These are phyloP conservation scores for Pyricularia grisea DNA, from an alignment of 2,329 filamentous ascomycete species.

Conservation along the genomic window DNA sequence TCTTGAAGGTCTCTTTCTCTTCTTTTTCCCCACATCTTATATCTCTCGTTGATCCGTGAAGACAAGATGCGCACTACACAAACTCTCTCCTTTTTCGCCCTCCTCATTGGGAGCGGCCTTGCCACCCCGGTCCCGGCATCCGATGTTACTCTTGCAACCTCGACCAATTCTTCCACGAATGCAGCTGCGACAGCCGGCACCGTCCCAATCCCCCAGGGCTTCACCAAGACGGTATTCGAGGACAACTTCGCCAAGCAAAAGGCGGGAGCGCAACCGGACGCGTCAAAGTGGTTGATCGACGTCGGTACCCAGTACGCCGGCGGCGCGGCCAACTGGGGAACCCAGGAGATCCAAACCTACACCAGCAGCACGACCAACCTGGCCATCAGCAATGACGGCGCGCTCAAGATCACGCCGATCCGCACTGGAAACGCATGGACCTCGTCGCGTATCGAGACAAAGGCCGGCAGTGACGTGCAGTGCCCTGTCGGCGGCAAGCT, in stretches of 20 bases:
- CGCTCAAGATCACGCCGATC: conserved; percentile 25
- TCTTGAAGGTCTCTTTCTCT: neutral
- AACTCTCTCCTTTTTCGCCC: neutral
- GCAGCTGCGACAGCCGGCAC: neutral
- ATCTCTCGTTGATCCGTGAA: neutral
- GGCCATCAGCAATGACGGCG: conserved; percentile 22
- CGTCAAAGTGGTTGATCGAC: conserved; percentile 32
- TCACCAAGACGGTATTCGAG: conserved; percentile 12
- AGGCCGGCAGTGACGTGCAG: conserved; percentile 21
- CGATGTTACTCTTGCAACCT: too few species aligned
- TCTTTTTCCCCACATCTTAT: neutral
- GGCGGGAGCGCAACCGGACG: conserved; percentile 22
- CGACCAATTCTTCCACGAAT: too few species aligned
- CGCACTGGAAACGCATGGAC: conserved; percentile 26
- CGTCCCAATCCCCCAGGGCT: conserved; percentile 9
- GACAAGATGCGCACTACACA: neutral
- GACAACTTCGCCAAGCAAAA: conserved; percentile 17
- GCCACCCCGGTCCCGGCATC: neutral
- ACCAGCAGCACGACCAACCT: conserved; percentile 29
- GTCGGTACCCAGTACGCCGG: conserved; percentile 35
- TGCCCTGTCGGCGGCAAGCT: conserved; percentile 23
- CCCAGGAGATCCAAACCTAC: conserved; percentile 36
- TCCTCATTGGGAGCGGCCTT: neutral
- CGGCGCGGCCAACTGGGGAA: conserved; percentile 38
- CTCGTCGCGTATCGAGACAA: conserved; percentile 33